Percentiles rank a stretch among this genome's conserved stretches.
Conservation (phyloP, 2,329 filamentous ascomycete species). For the Clarireedia hainanense region DNA sequence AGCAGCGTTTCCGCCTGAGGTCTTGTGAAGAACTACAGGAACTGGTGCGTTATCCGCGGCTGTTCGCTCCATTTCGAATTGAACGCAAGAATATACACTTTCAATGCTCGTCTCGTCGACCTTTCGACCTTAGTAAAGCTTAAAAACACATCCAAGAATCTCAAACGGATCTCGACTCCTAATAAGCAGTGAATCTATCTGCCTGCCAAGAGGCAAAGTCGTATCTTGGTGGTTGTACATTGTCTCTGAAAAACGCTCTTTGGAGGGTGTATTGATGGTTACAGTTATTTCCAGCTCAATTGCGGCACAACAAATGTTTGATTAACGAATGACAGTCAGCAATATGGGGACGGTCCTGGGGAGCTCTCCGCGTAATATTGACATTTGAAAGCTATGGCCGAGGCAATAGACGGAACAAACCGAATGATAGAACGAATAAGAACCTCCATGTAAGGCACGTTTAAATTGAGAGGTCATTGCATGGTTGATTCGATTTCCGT, state of each 20-base stretch:
- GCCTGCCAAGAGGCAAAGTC: not conserved
- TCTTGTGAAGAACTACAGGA: slow-evolving; percentile 28
- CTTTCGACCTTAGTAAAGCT: not conserved
- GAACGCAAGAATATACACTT: not conserved
- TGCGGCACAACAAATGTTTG: not conserved
- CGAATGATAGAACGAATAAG: not conserved
- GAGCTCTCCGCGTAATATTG: not conserved
- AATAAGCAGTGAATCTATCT: not conserved
- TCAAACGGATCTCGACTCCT: not conserved
- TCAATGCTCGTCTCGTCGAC: not conserved
- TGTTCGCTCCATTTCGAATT: not conserved
- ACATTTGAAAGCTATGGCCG: not conserved
- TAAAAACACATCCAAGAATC: not conserved
- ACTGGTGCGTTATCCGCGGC: not conserved
- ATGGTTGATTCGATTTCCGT: not conserved
- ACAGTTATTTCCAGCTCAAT: not conserved
- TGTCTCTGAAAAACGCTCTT: not conserved
- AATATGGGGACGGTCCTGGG: not conserved
- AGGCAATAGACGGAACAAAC: not conserved
- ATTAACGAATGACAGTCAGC: slow-evolving; percentile 1
- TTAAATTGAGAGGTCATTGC: not conserved
- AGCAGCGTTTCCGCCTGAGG: slow-evolving; percentile 58
- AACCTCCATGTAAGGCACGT: not conserved
- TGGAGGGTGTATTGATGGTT: not conserved
- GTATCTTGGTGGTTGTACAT: not conserved